Evolutionary conservation across 169 alveolate genomes (phyloP).

Genomic region (Theileria sp.): DNA sequence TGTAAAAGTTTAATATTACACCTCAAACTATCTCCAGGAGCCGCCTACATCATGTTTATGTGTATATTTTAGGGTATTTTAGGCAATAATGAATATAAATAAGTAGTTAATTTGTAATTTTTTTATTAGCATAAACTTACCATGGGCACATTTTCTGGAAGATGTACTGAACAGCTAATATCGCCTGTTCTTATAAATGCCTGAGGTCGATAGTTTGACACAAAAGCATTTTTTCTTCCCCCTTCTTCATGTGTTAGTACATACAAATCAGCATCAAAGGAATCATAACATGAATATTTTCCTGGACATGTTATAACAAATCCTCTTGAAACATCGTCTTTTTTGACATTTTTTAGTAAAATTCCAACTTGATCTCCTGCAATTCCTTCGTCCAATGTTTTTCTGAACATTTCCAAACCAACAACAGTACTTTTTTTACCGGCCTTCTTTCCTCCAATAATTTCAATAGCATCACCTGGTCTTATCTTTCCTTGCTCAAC

Average conservation of each 20-base stretch:
- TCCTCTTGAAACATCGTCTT: conserved; percentile 88
- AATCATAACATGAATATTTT: conserved; percentile 77
- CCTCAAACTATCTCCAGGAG: conserved; percentile 77
- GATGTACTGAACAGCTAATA: conserved; percentile 85
- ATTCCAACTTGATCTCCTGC: conserved; percentile 96
- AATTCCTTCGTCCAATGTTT: conserved; percentile 87
- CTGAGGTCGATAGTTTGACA: conserved; percentile 92
- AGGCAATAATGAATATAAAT: neutral
- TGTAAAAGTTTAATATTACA: conserved; percentile 77
- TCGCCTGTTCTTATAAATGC: conserved; percentile 94
- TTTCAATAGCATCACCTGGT: conserved; percentile 87
- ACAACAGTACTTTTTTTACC: conserved; percentile 75
- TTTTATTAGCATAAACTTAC: conserved; percentile 19
- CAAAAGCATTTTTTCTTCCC: conserved; percentile 92
- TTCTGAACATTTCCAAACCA: conserved; percentile 91
- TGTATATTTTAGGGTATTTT: conserved; percentile 8
- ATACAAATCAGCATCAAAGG: conserved; percentile 88
- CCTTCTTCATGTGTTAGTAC: conserved; percentile 92
- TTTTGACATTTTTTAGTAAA: conserved; percentile 85
- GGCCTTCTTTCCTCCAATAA: conserved; percentile 84
- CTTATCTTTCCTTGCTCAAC: conserved; percentile 90
- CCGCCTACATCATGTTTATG: conserved; percentile 55
- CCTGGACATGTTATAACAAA: conserved; percentile 86
- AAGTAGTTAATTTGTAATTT: neutral
- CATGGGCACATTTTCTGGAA: conserved; percentile 83